These are phyloP conservation scores for Pseudogymnoascus sp. DNA, from an alignment of 2,329 filamentous ascomycete genomes.

Conservation along the genomic window DNA sequence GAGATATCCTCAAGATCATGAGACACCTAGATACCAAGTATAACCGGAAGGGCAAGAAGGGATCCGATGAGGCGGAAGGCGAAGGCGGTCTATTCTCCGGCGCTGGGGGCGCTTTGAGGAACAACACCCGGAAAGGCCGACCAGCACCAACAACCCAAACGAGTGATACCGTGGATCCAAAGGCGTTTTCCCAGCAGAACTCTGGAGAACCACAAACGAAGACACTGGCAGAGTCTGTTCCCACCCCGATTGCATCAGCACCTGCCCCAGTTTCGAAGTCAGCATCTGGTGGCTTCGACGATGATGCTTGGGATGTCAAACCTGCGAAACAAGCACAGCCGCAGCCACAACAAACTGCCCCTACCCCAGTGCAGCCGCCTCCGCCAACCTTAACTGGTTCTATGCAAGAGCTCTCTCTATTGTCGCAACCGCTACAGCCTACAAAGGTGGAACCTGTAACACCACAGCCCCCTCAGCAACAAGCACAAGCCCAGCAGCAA, in stretches of 20 bases:
- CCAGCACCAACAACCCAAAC: conserved; percentile 82
- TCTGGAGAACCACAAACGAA: conserved; percentile 32
- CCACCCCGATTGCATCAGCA: conserved; percentile 38
- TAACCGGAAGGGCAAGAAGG: conserved; percentile 56
- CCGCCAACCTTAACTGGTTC: conserved; percentile 59
- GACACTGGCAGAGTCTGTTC: conserved; percentile 36
- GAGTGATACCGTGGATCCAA: conserved; percentile 80
- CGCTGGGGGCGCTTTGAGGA: conserved; percentile 80
- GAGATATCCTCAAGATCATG: conserved; percentile 94
- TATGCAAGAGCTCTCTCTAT: conserved; percentile 61
- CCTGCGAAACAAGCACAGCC: conserved; percentile 56
- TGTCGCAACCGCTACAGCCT: conserved; percentile 53
- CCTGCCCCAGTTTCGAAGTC: conserved; percentile 41
- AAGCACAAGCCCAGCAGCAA: conserved; percentile 28
- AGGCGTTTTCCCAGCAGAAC: conserved; percentile 66
- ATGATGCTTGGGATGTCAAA: conserved; percentile 96
- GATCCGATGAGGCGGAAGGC: conserved; percentile 46
- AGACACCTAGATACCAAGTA: conserved; percentile 78
- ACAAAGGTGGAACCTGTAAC: conserved; percentile 34
- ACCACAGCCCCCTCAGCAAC: conserved; percentile 29
- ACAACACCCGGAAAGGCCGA: conserved; percentile 89
- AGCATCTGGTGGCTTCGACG: conserved; percentile 68
- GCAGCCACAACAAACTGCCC: conserved; percentile 30
- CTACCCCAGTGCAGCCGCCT: conserved; percentile 35
- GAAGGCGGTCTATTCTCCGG: conserved; percentile 80